A percentile compares a stretch with the other conserved stretches of the same genome.
phyloP scores from a whole-genome alignment of 345 rosid genomes.

The Corchorus capsularis region DNA sequence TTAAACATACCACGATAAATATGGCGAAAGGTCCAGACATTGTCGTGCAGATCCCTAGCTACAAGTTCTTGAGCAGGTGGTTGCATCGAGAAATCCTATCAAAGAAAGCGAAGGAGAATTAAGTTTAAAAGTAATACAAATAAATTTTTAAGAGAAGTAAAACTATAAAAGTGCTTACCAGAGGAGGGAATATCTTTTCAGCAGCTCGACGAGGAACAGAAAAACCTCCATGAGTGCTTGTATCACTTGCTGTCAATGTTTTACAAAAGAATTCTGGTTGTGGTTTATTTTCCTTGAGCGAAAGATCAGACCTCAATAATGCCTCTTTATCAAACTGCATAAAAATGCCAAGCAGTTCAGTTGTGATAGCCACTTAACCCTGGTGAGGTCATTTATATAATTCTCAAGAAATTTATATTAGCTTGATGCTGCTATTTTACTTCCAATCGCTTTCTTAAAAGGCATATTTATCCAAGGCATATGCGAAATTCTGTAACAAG shows the following conservation, averaged over 20 bases:
- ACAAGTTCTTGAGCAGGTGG: constrained; percentile 92
- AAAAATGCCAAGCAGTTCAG: constrained; percentile 32
- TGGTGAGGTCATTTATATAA: not conserved
- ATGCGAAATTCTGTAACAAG: constrained; percentile 14
- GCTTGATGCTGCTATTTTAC: not conserved
- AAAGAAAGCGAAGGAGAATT: constrained; percentile 22
- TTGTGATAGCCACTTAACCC: constrained; percentile 22
- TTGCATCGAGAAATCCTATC: constrained; percentile 90
- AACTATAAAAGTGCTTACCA: constrained; percentile 42
- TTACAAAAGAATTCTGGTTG: constrained; percentile 92
- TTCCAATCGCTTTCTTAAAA: constrained; percentile 15
- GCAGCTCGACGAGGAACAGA: constrained; percentile 98
- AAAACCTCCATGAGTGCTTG: constrained; percentile 98
- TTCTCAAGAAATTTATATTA: not conserved
- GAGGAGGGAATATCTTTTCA: constrained; percentile 89
- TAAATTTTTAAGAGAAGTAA: not conserved
- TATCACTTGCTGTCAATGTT: constrained; percentile 95
- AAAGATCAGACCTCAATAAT: constrained; percentile 80
- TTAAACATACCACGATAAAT: constrained; percentile 76
- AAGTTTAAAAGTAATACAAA: constrained; percentile 7
- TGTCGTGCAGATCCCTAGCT: constrained; percentile 93
- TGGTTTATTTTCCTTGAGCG: constrained; percentile 67
- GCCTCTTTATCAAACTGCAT: constrained; percentile 92
- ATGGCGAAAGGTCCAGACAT: constrained; percentile 85
- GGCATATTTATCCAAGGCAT: not conserved